phyloP scores from a whole-genome alignment of 2,329 filamentous ascomycete species.

The Botrytis fabae region DNA sequence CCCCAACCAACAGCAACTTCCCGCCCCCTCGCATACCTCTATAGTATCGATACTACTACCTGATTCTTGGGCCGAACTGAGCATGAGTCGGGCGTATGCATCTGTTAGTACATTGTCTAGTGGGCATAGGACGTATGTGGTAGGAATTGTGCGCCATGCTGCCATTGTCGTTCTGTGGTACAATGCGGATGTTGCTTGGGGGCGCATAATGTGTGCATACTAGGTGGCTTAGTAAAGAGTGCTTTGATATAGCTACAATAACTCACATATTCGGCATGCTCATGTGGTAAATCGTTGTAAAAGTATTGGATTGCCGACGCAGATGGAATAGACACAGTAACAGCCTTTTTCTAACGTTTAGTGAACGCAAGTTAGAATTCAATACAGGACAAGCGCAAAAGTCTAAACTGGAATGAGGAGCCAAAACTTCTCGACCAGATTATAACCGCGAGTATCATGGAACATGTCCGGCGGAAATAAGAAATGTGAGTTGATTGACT shows the following conservation, averaged over 20 bases:
- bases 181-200: constrained; percentile 18
- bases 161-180: constrained; percentile 32
- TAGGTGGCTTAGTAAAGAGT: constrained; percentile 29
- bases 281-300: constrained; percentile 19
- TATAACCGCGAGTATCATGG: not conserved
- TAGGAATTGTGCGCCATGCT: constrained; percentile 36
- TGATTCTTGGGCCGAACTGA: constrained; percentile 30
- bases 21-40: constrained; percentile 32
- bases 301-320: constrained; percentile 17
- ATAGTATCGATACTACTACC: constrained; percentile 32
- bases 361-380: constrained; percentile 17
- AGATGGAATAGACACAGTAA: constrained; percentile 17
- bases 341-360: constrained; percentile 23
- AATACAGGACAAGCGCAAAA: too few relatives aligned
- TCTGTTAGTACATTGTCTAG: constrained; percentile 30
- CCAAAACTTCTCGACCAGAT: not conserved
- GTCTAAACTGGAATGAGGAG: not conserved
- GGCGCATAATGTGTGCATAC: constrained; percentile 40
- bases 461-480: not conserved
- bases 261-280: constrained; percentile 21
- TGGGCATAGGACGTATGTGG: constrained; percentile 34
- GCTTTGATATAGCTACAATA: not conserved
- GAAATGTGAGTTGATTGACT: not conserved
- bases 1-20: constrained; percentile 25
- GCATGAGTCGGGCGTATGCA: constrained; percentile 32